A percentile compares a stretch with the other conserved stretches of the same genome.
phyloP scores from a whole-genome alignment of 228 moss, liverwort and hornwort genomes.

The Sphagnum magellanicum region DNA sequence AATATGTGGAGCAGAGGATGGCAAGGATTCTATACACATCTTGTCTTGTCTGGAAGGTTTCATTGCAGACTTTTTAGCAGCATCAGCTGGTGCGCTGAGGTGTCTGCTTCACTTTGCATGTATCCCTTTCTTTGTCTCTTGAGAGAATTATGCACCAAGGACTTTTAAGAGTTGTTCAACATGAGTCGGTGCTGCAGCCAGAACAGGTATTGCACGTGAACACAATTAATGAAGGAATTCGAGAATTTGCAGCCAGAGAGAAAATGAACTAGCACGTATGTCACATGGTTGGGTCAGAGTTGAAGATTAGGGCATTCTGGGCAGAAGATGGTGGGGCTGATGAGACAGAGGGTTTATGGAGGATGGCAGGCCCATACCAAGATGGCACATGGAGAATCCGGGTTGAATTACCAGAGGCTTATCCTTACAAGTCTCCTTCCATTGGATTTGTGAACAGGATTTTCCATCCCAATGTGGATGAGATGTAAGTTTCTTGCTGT shows the following conservation, averaged over 20 bases:
- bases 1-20: too few species aligned
- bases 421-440: slow-evolving; percentile 56
- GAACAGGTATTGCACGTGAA: too few species aligned
- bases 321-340: slow-evolving; percentile 3
- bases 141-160: too few species aligned
- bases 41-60: too few species aligned
- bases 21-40: too few species aligned
- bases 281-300: background rate
- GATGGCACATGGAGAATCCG: slow-evolving; percentile 58
- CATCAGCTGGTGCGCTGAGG: too few species aligned
- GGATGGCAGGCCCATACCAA: slow-evolving; percentile 44
- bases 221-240: too few species aligned
- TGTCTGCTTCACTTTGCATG: too few species aligned
- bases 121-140: too few species aligned
- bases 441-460: slow-evolving; percentile 61
- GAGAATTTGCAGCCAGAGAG: background rate
- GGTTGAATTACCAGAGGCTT: slow-evolving; percentile 55
- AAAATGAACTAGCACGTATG: background rate
- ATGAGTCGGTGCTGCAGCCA: too few species aligned
- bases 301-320: background rate
- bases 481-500: slow-evolving; percentile 24
- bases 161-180: too few species aligned
- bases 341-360: slow-evolving; percentile 3
- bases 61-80: too few species aligned
- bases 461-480: slow-evolving; percentile 58